Base-by-base conservation (phyloP, 805 yeast species). In the Teunomyces lycoperdinae region DNA sequence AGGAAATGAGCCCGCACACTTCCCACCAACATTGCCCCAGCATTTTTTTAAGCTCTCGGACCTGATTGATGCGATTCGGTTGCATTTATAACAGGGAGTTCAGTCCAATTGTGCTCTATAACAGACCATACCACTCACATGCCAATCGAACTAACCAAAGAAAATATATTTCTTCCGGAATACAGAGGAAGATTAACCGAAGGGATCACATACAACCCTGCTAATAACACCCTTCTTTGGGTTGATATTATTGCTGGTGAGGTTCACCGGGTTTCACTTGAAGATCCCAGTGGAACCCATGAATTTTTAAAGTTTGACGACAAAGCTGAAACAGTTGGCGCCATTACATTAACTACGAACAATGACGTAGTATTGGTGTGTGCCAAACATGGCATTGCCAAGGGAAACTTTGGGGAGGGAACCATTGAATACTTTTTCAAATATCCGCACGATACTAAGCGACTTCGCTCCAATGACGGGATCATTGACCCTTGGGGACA, bases 401-500 rank as follows among this genome's bases (percentile, higher is more conserved):
- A 68, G 36, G 79, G 80, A 31, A 70, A 77, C 56, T 74, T 86
- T 54, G 46, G 35, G 8, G 51, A 67, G n/a, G 63, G 61, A 2
- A 55, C 64, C 14, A 53, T 64, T 49, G 61, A 67, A 26, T 84
- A 66, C 49, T 68, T 81, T 26, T 57, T 77, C 44, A 67, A 68
- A 39, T 69, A 71, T 48, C 68, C 73, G 9, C 59, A 63, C 43
- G 53, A 54, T 30, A 49, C 53, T 11, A 29, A 41, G 5, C 53
- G 67, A 33, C 56, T 69, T 44, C 57, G 77, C 17, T 85, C 94
- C 36, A 90, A 90, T 58, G 97, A 90, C 61, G 96, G 97, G 0
- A 78, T 80, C 41, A 78, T 89, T 35, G 90, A 88, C 50, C 85
- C 87, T 3, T 70, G 79, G 58, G 96, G 96, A 0, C 76, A 84